Evolutionary conservation across 2,329 filamentous ascomycete genomes (phyloP).

Genomic region (Cryphonectria naterciae): DNA sequence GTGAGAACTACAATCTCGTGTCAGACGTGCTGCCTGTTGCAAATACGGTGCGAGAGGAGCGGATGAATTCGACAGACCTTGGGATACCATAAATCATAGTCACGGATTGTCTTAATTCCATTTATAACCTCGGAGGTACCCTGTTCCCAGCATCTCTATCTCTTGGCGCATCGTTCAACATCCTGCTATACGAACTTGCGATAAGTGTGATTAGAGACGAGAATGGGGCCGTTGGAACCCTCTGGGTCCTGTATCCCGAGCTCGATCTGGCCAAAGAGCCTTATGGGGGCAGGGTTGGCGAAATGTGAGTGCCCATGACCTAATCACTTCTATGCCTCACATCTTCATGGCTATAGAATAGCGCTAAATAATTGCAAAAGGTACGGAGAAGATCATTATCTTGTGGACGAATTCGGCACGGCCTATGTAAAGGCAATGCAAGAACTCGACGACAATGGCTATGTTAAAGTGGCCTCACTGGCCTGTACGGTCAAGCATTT

Average conservation of each 20-base stretch:
- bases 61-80: conserved; percentile 31
- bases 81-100: conserved; percentile 36
- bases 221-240: conserved; percentile 38
- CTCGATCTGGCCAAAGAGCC: conserved; percentile 41
- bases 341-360: no score
- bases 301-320: conserved; percentile 29
- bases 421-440: conserved; percentile 43
- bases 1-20: conserved; percentile 37
- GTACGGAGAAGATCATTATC: conserved; percentile 40
- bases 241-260: conserved; percentile 41
- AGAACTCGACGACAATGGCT: conserved; percentile 38
- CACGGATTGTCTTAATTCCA: conserved; percentile 38
- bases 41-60: conserved; percentile 33
- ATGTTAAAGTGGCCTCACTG: conserved; percentile 41
- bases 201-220: conserved; percentile 38
- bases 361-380: conserved; percentile 23
- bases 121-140: conserved; percentile 38
- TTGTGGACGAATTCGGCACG: conserved; percentile 39
- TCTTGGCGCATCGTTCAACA: conserved; percentile 38
- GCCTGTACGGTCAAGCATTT: conserved; percentile 44
- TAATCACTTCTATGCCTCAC: neutral
- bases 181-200: conserved; percentile 37
- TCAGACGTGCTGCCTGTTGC: conserved; percentile 35
- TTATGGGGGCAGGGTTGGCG: conserved; percentile 35
- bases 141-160: conserved; percentile 39